Percentiles rank a stretch among this genome's conserved stretches.
These are phyloP conservation scores for Sanghuangporus weigelae DNA, from an alignment of 1,284 basidiomycete genomes.

Conservation along the genomic window DNA sequence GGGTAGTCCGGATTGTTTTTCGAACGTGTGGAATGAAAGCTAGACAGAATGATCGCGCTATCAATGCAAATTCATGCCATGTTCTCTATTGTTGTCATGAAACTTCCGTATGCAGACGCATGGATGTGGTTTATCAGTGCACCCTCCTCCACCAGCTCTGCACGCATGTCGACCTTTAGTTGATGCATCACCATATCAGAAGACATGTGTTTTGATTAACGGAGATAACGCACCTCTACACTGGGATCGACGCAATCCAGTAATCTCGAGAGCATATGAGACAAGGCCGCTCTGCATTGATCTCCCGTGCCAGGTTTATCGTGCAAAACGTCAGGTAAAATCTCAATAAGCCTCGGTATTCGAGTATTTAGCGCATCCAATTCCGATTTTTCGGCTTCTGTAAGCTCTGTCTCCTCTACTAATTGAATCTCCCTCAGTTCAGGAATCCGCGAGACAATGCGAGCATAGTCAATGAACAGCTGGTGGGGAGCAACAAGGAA, in stretches of 20 bases:
- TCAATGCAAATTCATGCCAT: slow-evolving; percentile 5
- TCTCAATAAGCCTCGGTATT: slow-evolving; percentile 62
- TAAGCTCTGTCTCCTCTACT: slow-evolving; percentile 34
- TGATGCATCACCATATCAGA: slow-evolving; percentile 21
- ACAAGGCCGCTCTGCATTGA: slow-evolving; percentile 50
- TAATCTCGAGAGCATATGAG: slow-evolving; percentile 67
- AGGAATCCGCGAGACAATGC: slow-evolving; percentile 28
- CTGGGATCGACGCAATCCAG: slow-evolving; percentile 48
- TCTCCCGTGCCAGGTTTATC: slow-evolving; percentile 55
- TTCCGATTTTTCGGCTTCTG: slow-evolving; percentile 43
- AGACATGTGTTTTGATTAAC: background rate
- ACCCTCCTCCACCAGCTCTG: slow-evolving; percentile 41
- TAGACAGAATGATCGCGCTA: background rate
- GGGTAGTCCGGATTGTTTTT: background rate
- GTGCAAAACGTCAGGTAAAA: slow-evolving; percentile 66
- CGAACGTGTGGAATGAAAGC: background rate
- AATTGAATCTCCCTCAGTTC: slow-evolving; percentile 45
- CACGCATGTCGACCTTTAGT: slow-evolving; percentile 36
- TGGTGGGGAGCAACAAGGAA: background rate
- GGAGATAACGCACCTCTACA: slow-evolving; percentile 9
- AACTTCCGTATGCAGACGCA: slow-evolving; percentile 30
- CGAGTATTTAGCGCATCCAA: slow-evolving; percentile 55
- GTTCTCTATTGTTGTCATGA: slow-evolving; percentile 17
- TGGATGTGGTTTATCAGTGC: slow-evolving; percentile 50
- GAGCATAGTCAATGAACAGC: slow-evolving; percentile 15